Evolutionary conservation across 352 stramenopile genomes (phyloP).

Genomic region (Globisporangium iwayamae): DNA sequence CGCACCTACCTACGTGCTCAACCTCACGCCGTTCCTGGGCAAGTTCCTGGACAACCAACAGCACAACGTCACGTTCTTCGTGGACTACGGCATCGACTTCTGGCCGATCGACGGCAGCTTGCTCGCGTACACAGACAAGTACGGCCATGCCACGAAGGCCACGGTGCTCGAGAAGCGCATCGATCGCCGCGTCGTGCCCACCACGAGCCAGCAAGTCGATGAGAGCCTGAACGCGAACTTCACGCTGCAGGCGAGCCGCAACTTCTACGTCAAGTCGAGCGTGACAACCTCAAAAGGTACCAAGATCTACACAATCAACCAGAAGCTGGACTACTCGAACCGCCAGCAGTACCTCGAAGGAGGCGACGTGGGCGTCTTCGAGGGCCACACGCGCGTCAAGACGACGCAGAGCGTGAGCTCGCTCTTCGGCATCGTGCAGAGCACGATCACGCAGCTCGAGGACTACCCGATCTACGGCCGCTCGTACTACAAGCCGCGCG

Average conservation of each 20-base stretch:
- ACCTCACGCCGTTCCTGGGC: constrained; percentile 68
- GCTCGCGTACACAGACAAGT: constrained; percentile 45
- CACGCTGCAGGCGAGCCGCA: constrained; percentile 33
- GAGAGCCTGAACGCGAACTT: constrained; percentile 39
- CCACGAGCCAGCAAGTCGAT: constrained; percentile 12
- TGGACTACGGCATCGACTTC: constrained; percentile 65
- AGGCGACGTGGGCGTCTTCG: constrained; percentile 42
- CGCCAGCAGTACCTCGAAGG: constrained; percentile 47
- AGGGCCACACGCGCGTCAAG: constrained; percentile 32
- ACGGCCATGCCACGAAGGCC: constrained; percentile 34
- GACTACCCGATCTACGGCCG: constrained; percentile 50
- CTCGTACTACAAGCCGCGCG: constrained; percentile 38
- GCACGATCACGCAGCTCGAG: constrained; percentile 30
- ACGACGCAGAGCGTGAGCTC: constrained; percentile 30
- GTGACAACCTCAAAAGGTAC: constrained; percentile 58
- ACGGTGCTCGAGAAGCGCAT: constrained; percentile 35
- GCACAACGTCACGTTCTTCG: constrained; percentile 58
- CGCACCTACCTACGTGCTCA: constrained; percentile 69
- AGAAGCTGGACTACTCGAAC: constrained; percentile 48
- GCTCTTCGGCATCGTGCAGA: constrained; percentile 9
- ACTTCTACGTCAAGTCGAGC: constrained; percentile 39
- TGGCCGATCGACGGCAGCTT: constrained; percentile 69
- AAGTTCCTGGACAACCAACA: constrained; percentile 44
- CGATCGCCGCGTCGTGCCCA: constrained; percentile 23
- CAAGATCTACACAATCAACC: constrained; percentile 48